These are phyloP conservation scores for Annona cherimola DNA, from an alignment of 164 flowering plant species.

Conservation along the genomic window DNA sequence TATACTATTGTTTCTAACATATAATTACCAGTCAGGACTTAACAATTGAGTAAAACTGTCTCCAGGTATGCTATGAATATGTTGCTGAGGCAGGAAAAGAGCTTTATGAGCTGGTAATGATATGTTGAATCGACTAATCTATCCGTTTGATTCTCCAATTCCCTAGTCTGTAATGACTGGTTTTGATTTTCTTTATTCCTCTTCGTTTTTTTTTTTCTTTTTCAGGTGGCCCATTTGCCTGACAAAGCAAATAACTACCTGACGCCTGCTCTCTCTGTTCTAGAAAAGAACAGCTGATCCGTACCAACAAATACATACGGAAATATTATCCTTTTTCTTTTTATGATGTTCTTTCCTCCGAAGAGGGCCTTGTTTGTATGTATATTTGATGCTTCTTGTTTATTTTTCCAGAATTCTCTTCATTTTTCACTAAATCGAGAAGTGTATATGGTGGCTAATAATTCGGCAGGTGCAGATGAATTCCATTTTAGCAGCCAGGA, in stretches of 20 bases:
- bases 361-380: background rate
- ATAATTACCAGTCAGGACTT: background rate
- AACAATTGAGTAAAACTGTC: slow-evolving; percentile 5
- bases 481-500: too few relatives aligned
- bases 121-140: background rate
- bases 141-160: background rate
- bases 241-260: slow-evolving; percentile 96
- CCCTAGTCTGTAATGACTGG: background rate
- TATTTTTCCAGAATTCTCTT: background rate
- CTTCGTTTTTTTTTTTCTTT: background rate
- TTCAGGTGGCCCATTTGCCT: slow-evolving; percentile 95
- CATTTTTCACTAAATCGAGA: background rate
- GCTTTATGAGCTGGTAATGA: slow-evolving; percentile 83
- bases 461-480: too few relatives aligned
- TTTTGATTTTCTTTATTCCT: background rate
- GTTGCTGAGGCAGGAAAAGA: slow-evolving; percentile 87
- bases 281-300: slow-evolving; percentile 83
- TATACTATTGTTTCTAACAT: too few relatives aligned
- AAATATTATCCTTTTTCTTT: background rate
- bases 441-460: background rate
- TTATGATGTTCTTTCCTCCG: background rate
- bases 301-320: background rate
- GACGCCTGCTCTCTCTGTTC: slow-evolving; percentile 78
- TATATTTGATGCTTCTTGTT: too few relatives aligned
- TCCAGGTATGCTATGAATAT: slow-evolving; percentile 89